Evolutionary conservation across 2,329 filamentous ascomycete genomes (phyloP), one percentile per base, ranked within the genome.

Genomic region (Akanthomyces dipterigenus): DNA sequence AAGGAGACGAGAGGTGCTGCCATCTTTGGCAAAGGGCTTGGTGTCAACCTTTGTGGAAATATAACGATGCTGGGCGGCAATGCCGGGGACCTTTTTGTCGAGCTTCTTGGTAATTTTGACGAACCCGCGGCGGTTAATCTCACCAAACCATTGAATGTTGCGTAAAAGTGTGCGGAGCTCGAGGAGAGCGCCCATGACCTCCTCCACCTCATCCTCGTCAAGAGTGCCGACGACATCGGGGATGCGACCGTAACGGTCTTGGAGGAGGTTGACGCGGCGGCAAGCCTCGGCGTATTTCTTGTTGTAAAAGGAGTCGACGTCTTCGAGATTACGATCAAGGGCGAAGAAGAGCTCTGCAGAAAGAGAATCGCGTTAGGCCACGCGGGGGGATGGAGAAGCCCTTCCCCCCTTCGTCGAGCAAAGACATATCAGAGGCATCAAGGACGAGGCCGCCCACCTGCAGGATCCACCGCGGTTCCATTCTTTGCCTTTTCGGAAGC

Each of bases 61-160:
- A 70, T 98, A 99, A 62, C 87, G 85, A 71, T 90, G 87, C 77
- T 97, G 93, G 0, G 90, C 88, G 55, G 87, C 83, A 3, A 87
- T 85, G 50, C 85, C 82, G 1, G 88, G 82, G 3, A 97, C 85
- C 77, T 96, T 97, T 78, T 99, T 99, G 76, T 99, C 95, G 50
- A 97, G 80, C 76, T 99, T 99, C 80, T 99, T 99, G 56, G 95
- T 96, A 74, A 99, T 99, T 78, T 99, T 99, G 73, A 96, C 86
- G 70, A 99, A 99, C 2, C 95, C 95, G 65, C 91, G 84, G 57
- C 93, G 86, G 74, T 99, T 99, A 70, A 98, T 93, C 76, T 98
- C 93, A 55, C 93, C 93, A 72, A 98, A 99, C 93, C 93, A 98
- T 73, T 96, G 90, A 57, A 99, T 80, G 70, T 98, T 98, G 63